phyloP scores from a whole-genome alignment of 2,329 filamentous ascomycete species.

The Penicillium sp. region DNA sequence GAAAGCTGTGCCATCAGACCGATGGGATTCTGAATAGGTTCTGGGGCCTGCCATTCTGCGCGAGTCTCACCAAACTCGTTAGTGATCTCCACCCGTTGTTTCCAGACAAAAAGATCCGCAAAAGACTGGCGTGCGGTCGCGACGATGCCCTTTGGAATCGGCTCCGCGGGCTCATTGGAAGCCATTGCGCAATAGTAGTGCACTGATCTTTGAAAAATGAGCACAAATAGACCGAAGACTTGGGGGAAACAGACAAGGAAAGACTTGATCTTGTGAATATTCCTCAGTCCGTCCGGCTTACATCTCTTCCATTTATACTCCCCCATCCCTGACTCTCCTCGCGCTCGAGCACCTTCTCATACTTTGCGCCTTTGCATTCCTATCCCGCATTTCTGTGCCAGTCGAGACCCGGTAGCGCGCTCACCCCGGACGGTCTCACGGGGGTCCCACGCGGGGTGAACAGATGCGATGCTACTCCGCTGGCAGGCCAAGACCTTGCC shows the following conservation, averaged over 20 bases:
- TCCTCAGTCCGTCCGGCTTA: neutral
- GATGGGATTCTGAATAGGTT: constrained; percentile 64
- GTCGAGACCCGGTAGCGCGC: constrained; percentile 3
- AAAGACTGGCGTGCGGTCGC: constrained; percentile 60
- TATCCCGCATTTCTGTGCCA: constrained; percentile 11
- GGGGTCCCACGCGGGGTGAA: constrained; percentile 4
- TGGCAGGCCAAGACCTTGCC: constrained; percentile 19
- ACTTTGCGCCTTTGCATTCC: constrained; percentile 6
- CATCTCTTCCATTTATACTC: constrained; percentile 9
- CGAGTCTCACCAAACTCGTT: constrained; percentile 55
- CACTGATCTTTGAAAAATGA: neutral
- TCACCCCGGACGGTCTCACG: constrained; percentile 9
- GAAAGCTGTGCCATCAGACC: constrained; percentile 60
- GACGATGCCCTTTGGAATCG: constrained; percentile 59
- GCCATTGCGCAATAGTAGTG: constrained; percentile 1
- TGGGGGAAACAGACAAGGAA: no score
- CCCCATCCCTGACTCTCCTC: no score
- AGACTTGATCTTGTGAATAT: neutral
- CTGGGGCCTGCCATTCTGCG: constrained; percentile 63
- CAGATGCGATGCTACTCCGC: constrained; percentile 9
- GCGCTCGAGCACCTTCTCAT: neutral
- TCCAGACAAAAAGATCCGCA: constrained; percentile 64
- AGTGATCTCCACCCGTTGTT: constrained; percentile 58
- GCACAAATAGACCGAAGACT: neutral
- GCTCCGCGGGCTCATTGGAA: constrained; percentile 53